phyloP scores from a whole-genome alignment of 2,329 filamentous ascomycete species.

The Diaporthe australafricana region DNA sequence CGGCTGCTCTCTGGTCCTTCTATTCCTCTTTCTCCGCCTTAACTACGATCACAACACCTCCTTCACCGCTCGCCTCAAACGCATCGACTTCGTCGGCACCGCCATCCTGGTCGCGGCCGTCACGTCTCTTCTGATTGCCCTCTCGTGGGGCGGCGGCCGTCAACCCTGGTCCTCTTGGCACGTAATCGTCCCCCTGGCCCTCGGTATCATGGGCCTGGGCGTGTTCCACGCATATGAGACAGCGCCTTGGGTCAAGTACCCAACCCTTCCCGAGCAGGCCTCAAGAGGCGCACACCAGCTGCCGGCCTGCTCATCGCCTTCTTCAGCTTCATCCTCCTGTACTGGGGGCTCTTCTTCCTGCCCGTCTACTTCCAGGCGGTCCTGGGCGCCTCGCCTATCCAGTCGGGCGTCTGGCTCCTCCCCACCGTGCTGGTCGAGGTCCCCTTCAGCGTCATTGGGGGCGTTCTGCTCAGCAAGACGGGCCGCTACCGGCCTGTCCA shows the following conservation, averaged over 20 bases:
- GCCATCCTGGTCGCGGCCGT: neutral
- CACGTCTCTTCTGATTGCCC: neutral
- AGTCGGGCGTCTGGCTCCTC: constrained; percentile 50
- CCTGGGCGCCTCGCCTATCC: constrained; percentile 43
- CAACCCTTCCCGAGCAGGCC: no score
- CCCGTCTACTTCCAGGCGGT: constrained; percentile 36
- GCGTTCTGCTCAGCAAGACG: constrained; percentile 45
- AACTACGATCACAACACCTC: constrained; percentile 19
- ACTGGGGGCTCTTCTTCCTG: constrained; percentile 29
- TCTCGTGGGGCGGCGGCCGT: neutral
- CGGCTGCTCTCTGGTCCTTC: constrained; percentile 40
- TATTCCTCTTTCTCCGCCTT: constrained; percentile 44
- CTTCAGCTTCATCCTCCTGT: constrained; percentile 42
- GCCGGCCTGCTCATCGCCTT: no score
- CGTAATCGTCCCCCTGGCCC: constrained; percentile 50
- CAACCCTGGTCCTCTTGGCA: neutral
- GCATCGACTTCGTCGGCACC: constrained; percentile 26
- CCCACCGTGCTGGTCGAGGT: constrained; percentile 46
- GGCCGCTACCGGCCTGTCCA: constrained; percentile 50
- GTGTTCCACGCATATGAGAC: no score
- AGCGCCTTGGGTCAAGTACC: no score
- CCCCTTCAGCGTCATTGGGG: constrained; percentile 44
- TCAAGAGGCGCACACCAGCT: no score
- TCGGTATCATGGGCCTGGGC: constrained; percentile 50
- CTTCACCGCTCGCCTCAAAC: neutral